Base-by-base conservation (phyloP, 2,329 filamentous ascomycete genomes). In the Camptophora hylomeconis region DNA sequence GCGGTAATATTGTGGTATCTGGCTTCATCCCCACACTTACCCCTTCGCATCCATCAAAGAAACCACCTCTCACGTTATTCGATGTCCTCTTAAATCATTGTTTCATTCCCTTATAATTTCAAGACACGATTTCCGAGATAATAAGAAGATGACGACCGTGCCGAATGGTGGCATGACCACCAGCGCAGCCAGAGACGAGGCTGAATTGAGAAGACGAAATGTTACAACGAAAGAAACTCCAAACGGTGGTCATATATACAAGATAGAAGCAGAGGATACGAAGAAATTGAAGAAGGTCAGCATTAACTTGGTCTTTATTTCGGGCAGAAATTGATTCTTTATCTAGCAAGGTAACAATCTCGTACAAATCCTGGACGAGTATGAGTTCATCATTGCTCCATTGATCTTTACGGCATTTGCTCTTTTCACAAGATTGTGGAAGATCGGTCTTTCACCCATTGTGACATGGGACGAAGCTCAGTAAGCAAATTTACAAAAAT, bases 381-480 rank as follows among this genome's bases (percentile, higher is more conserved):
- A 65, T 51, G 72, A 77, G 47, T 69, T 63, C 40, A 55, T 76
- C 37, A 63, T 73, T 51, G 71, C 69, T n/a, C 72, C 72, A 23
- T 50, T 76, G 27, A 52, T 77, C 39, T 71, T 77, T 47, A 77
- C 72, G 17, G 60, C 62, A 24, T 53, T 75, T 34, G 65, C 72
- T 37, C 66, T 76, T 52, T 75, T 76, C 53, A 77, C 72, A 24
- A 68, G 72, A 44, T 66, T 75, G 59, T 77, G 70, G 56, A 73
- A 69, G 52, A 76, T 77, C 48, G 72, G 72, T 33, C 54, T 73
- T 28, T 80, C 75, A 24, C 65, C 71, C 37, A 80, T 80, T 45
- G 75, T 80, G 35, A 80, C 75, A 26, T 80, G 75, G 75, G 75
- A 80, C 52, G 75, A 80, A 60, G 75, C 75, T 44, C 75, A 80